phyloP scores from a whole-genome alignment of 805 yeast genomes.

The Kregervanrija fluxuum region DNA sequence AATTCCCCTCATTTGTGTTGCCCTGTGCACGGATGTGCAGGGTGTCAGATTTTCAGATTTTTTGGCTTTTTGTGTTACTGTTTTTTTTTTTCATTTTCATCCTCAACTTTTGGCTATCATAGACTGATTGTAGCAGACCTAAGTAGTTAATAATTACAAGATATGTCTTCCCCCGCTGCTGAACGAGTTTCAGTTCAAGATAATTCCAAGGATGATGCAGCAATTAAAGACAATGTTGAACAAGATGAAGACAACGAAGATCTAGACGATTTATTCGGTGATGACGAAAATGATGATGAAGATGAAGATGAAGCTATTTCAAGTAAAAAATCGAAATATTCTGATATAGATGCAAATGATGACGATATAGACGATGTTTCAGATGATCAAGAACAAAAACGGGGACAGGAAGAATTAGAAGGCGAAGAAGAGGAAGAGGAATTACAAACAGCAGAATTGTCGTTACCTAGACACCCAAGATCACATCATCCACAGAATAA shows the following conservation, averaged over 20 bases:
- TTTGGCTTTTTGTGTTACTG: too few species aligned
- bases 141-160: too few species aligned
- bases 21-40: too few species aligned
- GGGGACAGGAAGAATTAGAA: slow-evolving; percentile 28
- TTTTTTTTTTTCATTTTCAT: too few species aligned
- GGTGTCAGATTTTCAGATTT: too few species aligned
- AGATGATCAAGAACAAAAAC: slow-evolving; percentile 29
- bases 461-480: slow-evolving; percentile 45
- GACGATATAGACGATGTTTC: slow-evolving; percentile 30
- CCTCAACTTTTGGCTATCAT: too few species aligned
- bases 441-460: slow-evolving; percentile 30
- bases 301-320: slow-evolving; percentile 1
- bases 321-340: not conserved
- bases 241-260: slow-evolving; percentile 8
- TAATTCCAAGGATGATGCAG: not conserved
- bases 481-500: slow-evolving; percentile 31
- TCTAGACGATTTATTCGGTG: slow-evolving; percentile 6
- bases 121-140: too few species aligned
- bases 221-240: not conserved
- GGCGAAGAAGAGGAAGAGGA: slow-evolving; percentile 27
- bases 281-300: slow-evolving; percentile 7
- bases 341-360: slow-evolving; percentile 17
- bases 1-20: too few species aligned
- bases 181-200: not conserved
- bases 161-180: too few species aligned